Base-by-base conservation (phyloP, 163 green algal species). In the Chlamydomonas reinhardtii region DNA sequence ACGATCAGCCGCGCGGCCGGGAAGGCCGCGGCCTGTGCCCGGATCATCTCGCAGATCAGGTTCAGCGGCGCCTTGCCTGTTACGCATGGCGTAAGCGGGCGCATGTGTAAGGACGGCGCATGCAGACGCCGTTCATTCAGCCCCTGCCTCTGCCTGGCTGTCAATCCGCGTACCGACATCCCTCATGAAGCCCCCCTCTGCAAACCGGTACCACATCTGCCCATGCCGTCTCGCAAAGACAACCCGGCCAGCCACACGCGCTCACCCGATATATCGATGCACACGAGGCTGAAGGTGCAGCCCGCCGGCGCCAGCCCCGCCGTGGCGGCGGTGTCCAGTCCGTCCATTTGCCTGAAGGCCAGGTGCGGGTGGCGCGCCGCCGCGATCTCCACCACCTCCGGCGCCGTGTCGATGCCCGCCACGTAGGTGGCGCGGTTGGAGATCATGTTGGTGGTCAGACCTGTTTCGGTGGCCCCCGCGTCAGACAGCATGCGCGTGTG, bases 381-480 rank as follows among this genome's bases (percentile, higher is more conserved):
- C 22, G 79, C 79, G 25, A 85, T 76, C 2, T 4, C 52, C 22
- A 85, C 79, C 52, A 78, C 79, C 68, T 76, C 52, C 17, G 48
- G 29, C 34, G 68, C 68, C 1, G 68, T 77, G 68, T 85, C 79
- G 2, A 85, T 39, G 43, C 79, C 79, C 22, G 34, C 39, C n/a
- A 85, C 79, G 54, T 72, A 78, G 52, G 68, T 32, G 52, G 68
- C 68, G 52, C 79, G 79, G 32, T 85, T 85, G 79, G 43, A 72
- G 52, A 85, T 85, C 4, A 85, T 77, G 79, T 85, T 77, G 68
- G 79, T 73, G 43, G 79, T 78, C 32, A 85, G 31, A 24, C 79
- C 79, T 85, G 64, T n/a, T n/a, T n/a, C 20, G 64, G 39, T 48
- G n/a, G n/a, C n/a, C n/a, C n/a, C n/a, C n/a, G n/a, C n/a, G n/a